Evolutionary conservation across 805 yeast species (phyloP).

Genomic region (Kluyveromyces lactis): DNA sequence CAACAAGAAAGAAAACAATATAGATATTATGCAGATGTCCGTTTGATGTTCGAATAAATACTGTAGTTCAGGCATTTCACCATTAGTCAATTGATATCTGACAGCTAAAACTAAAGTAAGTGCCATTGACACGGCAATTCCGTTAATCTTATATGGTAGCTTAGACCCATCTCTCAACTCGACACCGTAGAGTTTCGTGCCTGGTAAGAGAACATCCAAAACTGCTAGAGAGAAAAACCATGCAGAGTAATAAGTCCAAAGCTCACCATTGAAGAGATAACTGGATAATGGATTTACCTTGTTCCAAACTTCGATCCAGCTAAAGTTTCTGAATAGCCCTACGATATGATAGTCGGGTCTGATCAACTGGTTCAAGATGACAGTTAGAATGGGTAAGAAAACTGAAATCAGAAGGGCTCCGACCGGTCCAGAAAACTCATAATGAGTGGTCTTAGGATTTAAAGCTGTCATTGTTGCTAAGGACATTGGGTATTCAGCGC

Average conservation of each 20-base stretch:
- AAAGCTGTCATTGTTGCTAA: slow-evolving; percentile 20
- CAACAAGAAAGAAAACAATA: slow-evolving; percentile 53
- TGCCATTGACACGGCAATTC: slow-evolving; percentile 44
- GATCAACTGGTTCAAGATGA: slow-evolving; percentile 50
- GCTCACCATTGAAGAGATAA: slow-evolving; percentile 33
- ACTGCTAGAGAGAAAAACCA: slow-evolving; percentile 68
- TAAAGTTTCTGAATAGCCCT: slow-evolving; percentile 37
- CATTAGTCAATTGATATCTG: slow-evolving; percentile 44
- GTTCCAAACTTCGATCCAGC: slow-evolving; percentile 30
- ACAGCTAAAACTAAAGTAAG: slow-evolving; percentile 36
- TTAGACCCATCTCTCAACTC: slow-evolving; percentile 66
- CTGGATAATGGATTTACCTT: slow-evolving; percentile 30
- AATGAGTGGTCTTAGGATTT: slow-evolving; percentile 65
- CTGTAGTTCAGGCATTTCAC: slow-evolving; percentile 68
- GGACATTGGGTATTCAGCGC: no score
- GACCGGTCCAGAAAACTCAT: slow-evolving; percentile 69
- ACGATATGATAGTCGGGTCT: slow-evolving; percentile 49
- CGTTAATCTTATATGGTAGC: slow-evolving; percentile 75
- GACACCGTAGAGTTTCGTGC: slow-evolving; percentile 55
- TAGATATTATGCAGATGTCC: slow-evolving; percentile 54
- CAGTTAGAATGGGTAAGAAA: slow-evolving; percentile 58
- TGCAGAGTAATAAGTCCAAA: slow-evolving; percentile 55
- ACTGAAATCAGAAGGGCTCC: slow-evolving; percentile 65
- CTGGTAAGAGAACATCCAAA: slow-evolving; percentile 62
- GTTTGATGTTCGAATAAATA: slow-evolving; percentile 63